phyloP scores from a whole-genome alignment of 2,329 filamentous ascomycete genomes.

The Colletotrichum lupini region DNA sequence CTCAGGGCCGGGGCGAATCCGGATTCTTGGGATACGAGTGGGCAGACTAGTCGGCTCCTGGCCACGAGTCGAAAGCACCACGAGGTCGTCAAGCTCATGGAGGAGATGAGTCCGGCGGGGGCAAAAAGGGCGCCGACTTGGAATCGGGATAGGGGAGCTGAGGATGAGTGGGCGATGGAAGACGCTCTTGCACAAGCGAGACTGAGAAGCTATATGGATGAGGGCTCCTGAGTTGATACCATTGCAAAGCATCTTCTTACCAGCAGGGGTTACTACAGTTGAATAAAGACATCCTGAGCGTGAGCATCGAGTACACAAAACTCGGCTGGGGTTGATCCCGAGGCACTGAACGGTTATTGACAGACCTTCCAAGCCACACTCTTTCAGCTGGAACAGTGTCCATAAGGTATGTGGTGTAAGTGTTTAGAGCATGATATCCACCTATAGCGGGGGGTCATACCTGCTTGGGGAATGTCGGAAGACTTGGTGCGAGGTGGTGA shows the following conservation, averaged over 20 bases:
- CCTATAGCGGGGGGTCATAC: background rate
- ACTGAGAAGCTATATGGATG: background rate
- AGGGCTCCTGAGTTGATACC: background rate
- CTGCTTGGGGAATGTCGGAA: too few species aligned
- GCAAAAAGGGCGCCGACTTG: background rate
- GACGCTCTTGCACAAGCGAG: background rate
- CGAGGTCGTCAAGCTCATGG: conserved; percentile 4
- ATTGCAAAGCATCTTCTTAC: too few species aligned
- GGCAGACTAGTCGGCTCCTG: conserved; percentile 11
- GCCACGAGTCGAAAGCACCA: background rate
- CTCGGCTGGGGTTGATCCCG: background rate
- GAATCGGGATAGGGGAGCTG: too few species aligned
- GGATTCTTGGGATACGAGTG: background rate
- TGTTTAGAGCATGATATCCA: too few species aligned
- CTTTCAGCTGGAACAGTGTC: too few species aligned
- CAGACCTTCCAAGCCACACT: background rate
- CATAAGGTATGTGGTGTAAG: background rate
- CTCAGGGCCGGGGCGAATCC: conserved; percentile 41
- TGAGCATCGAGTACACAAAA: background rate
- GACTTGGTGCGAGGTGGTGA: background rate
- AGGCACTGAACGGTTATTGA: background rate
- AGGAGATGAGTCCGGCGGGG: background rate
- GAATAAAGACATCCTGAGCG: background rate
- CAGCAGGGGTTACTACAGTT: background rate
- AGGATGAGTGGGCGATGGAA: background rate